These are phyloP conservation scores for Athelia psychrophila DNA, from an alignment of 1,284 basidiomycete species.

Conservation along the genomic window DNA sequence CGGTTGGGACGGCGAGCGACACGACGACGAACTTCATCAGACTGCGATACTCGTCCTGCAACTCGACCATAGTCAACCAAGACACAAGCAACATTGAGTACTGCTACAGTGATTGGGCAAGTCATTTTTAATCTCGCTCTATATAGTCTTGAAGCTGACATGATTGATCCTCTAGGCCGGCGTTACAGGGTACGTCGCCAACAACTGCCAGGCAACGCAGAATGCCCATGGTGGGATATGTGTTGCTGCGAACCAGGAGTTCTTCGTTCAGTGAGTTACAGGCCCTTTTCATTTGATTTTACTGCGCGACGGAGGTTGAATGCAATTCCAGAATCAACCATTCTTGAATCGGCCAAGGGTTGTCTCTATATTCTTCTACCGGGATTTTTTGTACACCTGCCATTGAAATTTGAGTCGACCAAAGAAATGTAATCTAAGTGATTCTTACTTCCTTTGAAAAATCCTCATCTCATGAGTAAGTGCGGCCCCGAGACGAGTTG, in stretches of 20 bases:
- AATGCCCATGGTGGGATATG: slow-evolving; percentile 49
- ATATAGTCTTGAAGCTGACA: too few species aligned
- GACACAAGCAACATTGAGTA: slow-evolving; percentile 27
- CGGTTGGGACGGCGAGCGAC: too few species aligned
- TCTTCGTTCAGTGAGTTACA: slow-evolving; percentile 48
- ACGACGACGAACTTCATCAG: not conserved
- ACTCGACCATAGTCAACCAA: slow-evolving; percentile 40
- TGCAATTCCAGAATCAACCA: not conserved
- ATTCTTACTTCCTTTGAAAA: too few species aligned
- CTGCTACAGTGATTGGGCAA: slow-evolving; percentile 38
- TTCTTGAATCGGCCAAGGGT: too few species aligned
- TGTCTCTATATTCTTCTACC: too few species aligned
- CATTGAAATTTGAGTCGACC: too few species aligned
- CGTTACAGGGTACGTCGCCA: slow-evolving; percentile 23
- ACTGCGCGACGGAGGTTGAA: too few species aligned
- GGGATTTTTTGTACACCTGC: too few species aligned
- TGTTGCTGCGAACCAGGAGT: slow-evolving; percentile 39
- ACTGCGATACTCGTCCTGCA: slow-evolving; percentile 32
- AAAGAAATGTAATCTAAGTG: too few species aligned
- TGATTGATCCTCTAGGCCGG: slow-evolving; percentile 1
- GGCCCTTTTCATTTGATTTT: slow-evolving; percentile 7
- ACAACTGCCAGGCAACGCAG: slow-evolving; percentile 43
- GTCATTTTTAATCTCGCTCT: slow-evolving; percentile 6
- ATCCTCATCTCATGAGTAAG: too few species aligned
- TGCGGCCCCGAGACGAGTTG: too few species aligned